Base-by-base conservation (phyloP, 2,329 filamentous ascomycete species). In the Xylaria sp. region DNA sequence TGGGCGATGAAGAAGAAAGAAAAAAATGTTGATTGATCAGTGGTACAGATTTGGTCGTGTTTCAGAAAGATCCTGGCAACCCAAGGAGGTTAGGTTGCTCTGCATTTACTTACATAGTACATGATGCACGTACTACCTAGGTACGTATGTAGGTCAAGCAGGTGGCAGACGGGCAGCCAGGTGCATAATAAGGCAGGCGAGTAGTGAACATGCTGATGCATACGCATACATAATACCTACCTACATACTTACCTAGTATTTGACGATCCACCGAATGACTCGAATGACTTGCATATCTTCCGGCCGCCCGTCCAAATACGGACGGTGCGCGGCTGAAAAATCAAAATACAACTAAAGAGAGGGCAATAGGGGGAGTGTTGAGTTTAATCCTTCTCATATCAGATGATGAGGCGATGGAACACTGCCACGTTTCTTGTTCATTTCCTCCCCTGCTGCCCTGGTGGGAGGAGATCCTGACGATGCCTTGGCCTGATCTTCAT, bases 351-450 rank as follows among this genome's bases (percentile, higher is more conserved):
- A 26, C 17, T 26, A 26, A 26, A 44, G 20, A 26, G 18, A 44
- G 41, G 13, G 41, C 39, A 20, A 9, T 17, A 20, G 39, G 17
- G 39, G 22, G 39, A 39, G 8, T 7, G 29, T 34, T 13, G 3
- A 34, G 29, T 34, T 34, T 34, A 34, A 34, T 34, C 29, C 29
- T 41, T 42, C 21, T 37, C 17, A 38, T 37, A 21, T 44, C 39
- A 44, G 40, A 22, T 44, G 40, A 22, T 44, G 43, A 39, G 44
- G 41, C 45, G 53, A 60, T 62, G 57, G 55, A 60, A 62, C 60
- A 61, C 53, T 54, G 59, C 60, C 60, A 62, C 57, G 60, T 62
- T 62, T 61, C 55, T 46, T 44, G 54, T 52, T 57, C 52, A 46
- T 41, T 51, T 29, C 39, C 39, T 24, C n/a, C n/a, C n/a, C n/a